Evolutionary conservation across 2,329 filamentous ascomycete species (phyloP), one percentile per base, ranked within the genome.

Genomic region (Bimuria novae-zelandiae): DNA sequence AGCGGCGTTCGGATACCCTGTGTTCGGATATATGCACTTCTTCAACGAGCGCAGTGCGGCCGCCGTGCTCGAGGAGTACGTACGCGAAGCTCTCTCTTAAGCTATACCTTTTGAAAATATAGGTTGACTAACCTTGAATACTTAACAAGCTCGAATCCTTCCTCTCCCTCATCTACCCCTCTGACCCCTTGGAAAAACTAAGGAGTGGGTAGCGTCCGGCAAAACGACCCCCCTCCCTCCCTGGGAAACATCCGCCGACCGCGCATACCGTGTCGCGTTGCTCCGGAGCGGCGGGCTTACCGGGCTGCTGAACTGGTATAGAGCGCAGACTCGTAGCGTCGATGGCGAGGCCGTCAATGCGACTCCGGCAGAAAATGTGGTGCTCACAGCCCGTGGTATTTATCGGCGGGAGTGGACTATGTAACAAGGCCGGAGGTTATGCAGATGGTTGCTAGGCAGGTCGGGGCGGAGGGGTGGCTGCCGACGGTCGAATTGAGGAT

Each of bases 241-340:
- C 29, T 53, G 44, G 44, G 23, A 49, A 16, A 32, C 44, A 2
- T 22, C 35, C 14, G 25, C 19, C n/a, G 51, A 53, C 16, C 17
- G 16, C 11, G 21, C 25, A 17, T 36, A 19, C 11, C 51, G 40
- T 14, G 21, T 30, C 22, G 16, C 29, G n/a, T 40, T 53, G 11
- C 23, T 53, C 14, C 7, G 21, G 16, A 10, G 25, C 4, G 51
- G 51, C 23, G 49, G 37, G 17, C 40, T 10, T 45, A 52, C 29
- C 19, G 54, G 54, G 12, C 54, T 49, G 1, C 37, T 43, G 1
- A 25, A 56, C 36, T 56, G 51, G 51, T 51, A 55, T 30, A 55
- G 49, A 45, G 16, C 52, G 10, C 7, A 21, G 14, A 52, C 49
- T 14, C 25, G 35, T 16, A 40, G 49, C 32, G 33, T 49, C 0